Evolutionary conservation across 2,329 filamentous ascomycete genomes (phyloP).

Genomic region (Colletotrichum aenigma): DNA sequence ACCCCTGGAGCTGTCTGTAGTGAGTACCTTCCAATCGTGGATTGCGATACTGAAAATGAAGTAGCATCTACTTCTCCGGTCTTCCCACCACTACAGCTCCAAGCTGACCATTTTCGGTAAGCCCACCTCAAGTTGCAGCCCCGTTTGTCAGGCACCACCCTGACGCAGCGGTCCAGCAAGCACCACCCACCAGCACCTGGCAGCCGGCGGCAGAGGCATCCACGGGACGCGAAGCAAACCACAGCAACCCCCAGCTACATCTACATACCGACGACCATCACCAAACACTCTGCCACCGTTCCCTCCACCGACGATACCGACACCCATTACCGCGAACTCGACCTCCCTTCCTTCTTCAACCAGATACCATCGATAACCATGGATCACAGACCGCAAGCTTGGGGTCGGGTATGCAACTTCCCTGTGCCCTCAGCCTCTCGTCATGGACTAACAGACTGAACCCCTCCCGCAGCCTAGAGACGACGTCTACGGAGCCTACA

Average conservation of each 20-base stretch:
- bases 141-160: conserved; percentile 15
- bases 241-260: conserved; percentile 12
- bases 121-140: conserved; percentile 1
- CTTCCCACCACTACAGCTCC: not conserved
- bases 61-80: not conserved
- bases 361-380: conserved; percentile 43
- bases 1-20: conserved; percentile 7
- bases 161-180: conserved; percentile 1
- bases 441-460: conserved; percentile 20
- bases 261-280: conserved; percentile 2
- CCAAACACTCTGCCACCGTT: not conserved
- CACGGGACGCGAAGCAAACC: conserved; percentile 29
- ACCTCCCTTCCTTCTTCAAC: not conserved
- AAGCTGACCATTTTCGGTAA: conserved; percentile 15
- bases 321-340: not conserved
- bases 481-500: conserved; percentile 94
- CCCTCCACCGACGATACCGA: conserved; percentile 12
- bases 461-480: conserved; percentile 77
- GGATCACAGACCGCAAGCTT: conserved; percentile 76
- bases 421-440: conserved; percentile 21
- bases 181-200: not conserved
- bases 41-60: not conserved
- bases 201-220: conserved; percentile 24
- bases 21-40: not conserved
- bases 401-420: conserved; percentile 66